These are phyloP conservation scores for Tulasnella sp. DNA, from an alignment of 768 basidiomycete species.

Conservation along the genomic window DNA sequence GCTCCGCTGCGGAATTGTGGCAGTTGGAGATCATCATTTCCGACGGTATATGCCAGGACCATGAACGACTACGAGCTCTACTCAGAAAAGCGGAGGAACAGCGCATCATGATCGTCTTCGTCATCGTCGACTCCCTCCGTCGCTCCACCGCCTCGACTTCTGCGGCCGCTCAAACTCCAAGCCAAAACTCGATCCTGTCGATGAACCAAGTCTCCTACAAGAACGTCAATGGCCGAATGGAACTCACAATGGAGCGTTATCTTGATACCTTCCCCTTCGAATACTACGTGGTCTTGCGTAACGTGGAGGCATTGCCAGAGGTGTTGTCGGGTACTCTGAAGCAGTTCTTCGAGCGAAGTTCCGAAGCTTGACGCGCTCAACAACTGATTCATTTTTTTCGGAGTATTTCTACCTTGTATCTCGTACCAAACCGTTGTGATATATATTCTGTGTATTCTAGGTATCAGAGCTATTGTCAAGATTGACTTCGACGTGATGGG, in stretches of 20 bases:
- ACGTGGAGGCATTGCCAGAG: slow-evolving; percentile 87
- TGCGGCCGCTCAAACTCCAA: slow-evolving; percentile 27
- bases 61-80: slow-evolving; percentile 72
- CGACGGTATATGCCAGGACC: slow-evolving; percentile 97
- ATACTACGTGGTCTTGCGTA: slow-evolving; percentile 88
- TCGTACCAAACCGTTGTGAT: not conserved
- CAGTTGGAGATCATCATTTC: slow-evolving; percentile 98
- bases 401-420: not conserved
- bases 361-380: slow-evolving; percentile 49
- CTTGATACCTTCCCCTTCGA: slow-evolving; percentile 97
- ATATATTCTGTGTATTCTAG: too few species aligned
- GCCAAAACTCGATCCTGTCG: slow-evolving; percentile 77
- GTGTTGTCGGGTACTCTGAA: slow-evolving; percentile 82
- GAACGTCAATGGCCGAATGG: slow-evolving; percentile 72
- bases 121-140: slow-evolving; percentile 88
- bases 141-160: slow-evolving; percentile 33
- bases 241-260: slow-evolving; percentile 83
- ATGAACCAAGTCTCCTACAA: slow-evolving; percentile 92
- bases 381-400: slow-evolving; percentile 16
- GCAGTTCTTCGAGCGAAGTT: slow-evolving; percentile 85
- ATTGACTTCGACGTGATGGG: too few species aligned
- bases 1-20: slow-evolving; percentile 81
- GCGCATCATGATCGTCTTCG: slow-evolving; percentile 91
- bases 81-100: slow-evolving; percentile 84
- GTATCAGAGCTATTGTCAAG: too few species aligned